Evolutionary conservation across 352 stramenopile genomes (phyloP).

Genomic region (Globisporangium paddicum): DNA sequence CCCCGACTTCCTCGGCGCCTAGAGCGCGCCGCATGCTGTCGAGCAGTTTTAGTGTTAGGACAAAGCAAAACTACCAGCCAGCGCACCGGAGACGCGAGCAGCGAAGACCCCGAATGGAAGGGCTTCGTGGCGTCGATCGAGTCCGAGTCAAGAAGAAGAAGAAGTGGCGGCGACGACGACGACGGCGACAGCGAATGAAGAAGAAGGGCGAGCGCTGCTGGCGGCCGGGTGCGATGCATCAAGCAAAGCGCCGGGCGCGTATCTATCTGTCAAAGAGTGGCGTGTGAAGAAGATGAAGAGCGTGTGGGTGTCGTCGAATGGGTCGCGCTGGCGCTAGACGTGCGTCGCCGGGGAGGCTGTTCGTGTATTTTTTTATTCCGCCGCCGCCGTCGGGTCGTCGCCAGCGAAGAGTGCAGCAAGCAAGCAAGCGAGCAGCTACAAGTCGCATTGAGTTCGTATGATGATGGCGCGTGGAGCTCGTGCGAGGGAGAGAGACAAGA

Average conservation of each 20-base stretch:
- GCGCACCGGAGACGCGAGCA: constrained; percentile 2
- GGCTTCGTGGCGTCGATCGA: constrained; percentile 14
- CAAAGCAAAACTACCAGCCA: not conserved
- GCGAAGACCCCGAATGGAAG: constrained; percentile 16
- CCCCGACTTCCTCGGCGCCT: constrained; percentile 13
- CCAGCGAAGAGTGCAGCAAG: not conserved
- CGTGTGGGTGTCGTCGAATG: not conserved
- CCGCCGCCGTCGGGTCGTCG: not conserved
- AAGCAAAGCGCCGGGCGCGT: constrained; percentile 4
- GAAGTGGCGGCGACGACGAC: not conserved
- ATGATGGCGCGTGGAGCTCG: not conserved
- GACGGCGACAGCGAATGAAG: not conserved
- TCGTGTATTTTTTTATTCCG: constrained; percentile 6
- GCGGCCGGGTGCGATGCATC: not conserved
- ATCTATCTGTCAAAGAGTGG: constrained; percentile 3
- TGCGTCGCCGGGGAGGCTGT: constrained; percentile 1
- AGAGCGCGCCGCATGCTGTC: not conserved
- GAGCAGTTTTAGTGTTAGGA: constrained; percentile 16
- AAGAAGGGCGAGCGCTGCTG: not conserved
- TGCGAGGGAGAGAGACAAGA: not conserved
- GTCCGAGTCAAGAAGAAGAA: not conserved
- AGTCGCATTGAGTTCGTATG: not conserved
- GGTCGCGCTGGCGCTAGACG: constrained; percentile 3
- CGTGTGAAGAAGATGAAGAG: constrained; percentile 7
- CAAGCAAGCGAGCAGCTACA: not conserved